These are phyloP conservation scores for Trematosphaeria pertusa DNA, from an alignment of 2,329 filamentous ascomycete genomes.

Conservation along the genomic window DNA sequence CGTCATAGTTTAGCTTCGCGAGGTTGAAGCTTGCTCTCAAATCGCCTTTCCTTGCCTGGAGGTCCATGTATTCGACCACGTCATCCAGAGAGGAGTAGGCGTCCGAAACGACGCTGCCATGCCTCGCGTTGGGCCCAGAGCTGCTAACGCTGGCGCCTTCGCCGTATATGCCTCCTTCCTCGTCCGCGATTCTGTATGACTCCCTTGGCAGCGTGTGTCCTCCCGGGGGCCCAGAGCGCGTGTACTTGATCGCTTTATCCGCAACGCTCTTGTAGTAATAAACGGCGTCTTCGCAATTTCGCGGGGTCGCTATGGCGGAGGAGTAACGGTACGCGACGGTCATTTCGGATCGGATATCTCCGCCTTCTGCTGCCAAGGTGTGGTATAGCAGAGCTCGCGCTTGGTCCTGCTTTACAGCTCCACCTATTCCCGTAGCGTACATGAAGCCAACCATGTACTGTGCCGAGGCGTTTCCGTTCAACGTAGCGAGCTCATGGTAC, in stretches of 20 bases:
- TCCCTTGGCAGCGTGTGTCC: slow-evolving; percentile 80
- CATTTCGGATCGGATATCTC: slow-evolving; percentile 89
- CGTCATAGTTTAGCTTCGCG: slow-evolving; percentile 87
- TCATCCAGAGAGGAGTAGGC: slow-evolving; percentile 88
- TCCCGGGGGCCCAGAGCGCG: slow-evolving; percentile 87
- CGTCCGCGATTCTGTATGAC: slow-evolving; percentile 86
- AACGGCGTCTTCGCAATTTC: slow-evolving; percentile 83
- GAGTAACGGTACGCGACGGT: slow-evolving; percentile 87
- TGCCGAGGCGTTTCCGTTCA: slow-evolving; percentile 86
- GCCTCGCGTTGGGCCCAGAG: slow-evolving; percentile 81
- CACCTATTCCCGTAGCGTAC: slow-evolving; percentile 90
- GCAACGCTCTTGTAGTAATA: slow-evolving; percentile 93
- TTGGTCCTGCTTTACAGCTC: slow-evolving; percentile 82
- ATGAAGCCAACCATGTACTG: slow-evolving; percentile 96
- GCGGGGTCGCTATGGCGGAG: slow-evolving; percentile 81
- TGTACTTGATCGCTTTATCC: slow-evolving; percentile 89
- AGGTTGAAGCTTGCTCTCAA: slow-evolving; percentile 86
- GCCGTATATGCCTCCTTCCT: slow-evolving; percentile 90
- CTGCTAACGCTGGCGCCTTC: slow-evolving; percentile 92
- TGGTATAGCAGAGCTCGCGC: slow-evolving; percentile 93
- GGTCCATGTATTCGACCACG: slow-evolving; percentile 90
- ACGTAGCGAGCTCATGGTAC: slow-evolving; percentile 78
- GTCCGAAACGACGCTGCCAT: slow-evolving; percentile 75
- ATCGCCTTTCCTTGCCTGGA: slow-evolving; percentile 89
- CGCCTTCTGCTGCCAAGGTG: slow-evolving; percentile 86